These are phyloP conservation scores for Fusarium camptoceras DNA, from an alignment of 2,329 filamentous ascomycete genomes.

Conservation along the genomic window DNA sequence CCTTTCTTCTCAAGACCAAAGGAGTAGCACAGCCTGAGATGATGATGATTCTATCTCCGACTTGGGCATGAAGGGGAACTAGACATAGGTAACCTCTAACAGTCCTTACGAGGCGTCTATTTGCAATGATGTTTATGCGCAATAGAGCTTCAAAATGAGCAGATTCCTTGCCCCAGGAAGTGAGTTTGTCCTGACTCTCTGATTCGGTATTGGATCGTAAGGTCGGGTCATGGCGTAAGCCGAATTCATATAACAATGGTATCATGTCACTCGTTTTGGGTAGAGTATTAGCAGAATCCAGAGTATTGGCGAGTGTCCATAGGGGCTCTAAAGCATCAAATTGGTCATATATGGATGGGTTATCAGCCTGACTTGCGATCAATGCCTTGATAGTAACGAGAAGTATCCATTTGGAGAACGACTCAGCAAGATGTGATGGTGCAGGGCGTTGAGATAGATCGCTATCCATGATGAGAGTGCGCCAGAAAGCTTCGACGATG, in stretches of 20 bases:
- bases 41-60: background rate
- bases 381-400: background rate
- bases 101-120: background rate
- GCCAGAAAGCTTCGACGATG: background rate
- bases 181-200: background rate
- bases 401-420: background rate
- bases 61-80: background rate
- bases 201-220: background rate
- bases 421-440: background rate
- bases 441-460: background rate
- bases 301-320: background rate
- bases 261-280: background rate
- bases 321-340: background rate
- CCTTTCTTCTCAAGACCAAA: slow-evolving; percentile 27
- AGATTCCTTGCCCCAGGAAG: background rate
- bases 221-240: background rate
- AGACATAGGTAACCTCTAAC: background rate
- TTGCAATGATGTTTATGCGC: background rate
- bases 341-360: background rate
- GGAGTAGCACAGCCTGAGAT: slow-evolving; percentile 29
- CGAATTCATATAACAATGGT: background rate
- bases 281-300: background rate
- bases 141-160: background rate
- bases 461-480: background rate
- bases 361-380: background rate